Evolutionary conservation across 345 rosid genomes (phyloP), one percentile per base, ranked within the genome.

Genomic region (Lepidium sativum): DNA sequence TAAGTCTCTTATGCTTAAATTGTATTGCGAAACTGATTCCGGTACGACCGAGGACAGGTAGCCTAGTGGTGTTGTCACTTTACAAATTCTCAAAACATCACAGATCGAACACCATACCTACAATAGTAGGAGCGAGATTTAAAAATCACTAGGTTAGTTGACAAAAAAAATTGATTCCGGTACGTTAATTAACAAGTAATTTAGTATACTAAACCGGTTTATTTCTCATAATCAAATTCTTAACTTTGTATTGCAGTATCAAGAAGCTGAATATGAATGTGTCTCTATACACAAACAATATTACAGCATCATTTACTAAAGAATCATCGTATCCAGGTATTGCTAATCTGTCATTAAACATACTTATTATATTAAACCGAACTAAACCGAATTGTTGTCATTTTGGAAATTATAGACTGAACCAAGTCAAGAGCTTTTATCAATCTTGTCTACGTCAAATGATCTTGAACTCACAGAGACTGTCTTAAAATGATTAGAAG

Each of bases 261-360:
- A 61, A 52, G 67, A 60, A 69, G 23, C 61, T 15, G 67, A 69
- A 12, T 51, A 41, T 5, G 67, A 69, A 60, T 69, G 73, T 6
- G 47, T 69, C 45, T 52, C 67, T 21, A 33, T 60, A 29, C 20
- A 60, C 47, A 52, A 27, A 52, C 67, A 69, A 52, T 6, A 27
- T 42, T 69, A 8, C 54, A 60, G 11, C 73, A 69, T 41, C 73
- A 59, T 51, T 31, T 2, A 12, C 33, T 60, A 54, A 69, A 41
- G 32, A 23, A 60, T 42, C 73, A 60, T 35, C 43, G 4, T 5
- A 54, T 54, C 35, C 61, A 60, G 48, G 60, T 54, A 32, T 52
- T 3, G 2, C 1, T 32, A 6, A 9, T 32, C 54, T 42, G 38
- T 42, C 11, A 65, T 13, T 17, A 25, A 39, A 17, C 18, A 64